A percentile compares a stretch with the other conserved stretches of the same genome.
Evolutionary conservation across 768 basidiomycete species (phyloP).

Genomic region (Cystobasidium tubakii): DNA sequence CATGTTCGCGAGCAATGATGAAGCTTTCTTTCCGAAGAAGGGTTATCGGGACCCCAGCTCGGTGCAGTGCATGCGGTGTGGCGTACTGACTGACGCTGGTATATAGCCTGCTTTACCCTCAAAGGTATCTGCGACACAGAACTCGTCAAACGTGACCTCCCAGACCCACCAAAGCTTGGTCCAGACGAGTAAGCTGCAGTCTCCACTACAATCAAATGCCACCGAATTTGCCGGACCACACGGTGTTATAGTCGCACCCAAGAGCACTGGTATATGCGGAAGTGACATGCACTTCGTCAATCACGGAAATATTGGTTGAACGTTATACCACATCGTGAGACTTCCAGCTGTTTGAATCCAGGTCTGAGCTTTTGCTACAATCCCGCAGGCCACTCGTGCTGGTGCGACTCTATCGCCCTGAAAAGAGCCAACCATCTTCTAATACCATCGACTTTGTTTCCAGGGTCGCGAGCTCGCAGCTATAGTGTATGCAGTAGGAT

Average conservation of each 20-base stretch:
- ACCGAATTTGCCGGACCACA: slow-evolving; percentile 45
- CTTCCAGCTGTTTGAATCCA: too few relatives aligned
- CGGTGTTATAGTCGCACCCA: slow-evolving; percentile 81
- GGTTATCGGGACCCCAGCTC: too few relatives aligned
- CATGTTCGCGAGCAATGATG: too few relatives aligned
- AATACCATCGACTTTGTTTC: slow-evolving; percentile 61
- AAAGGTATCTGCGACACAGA: slow-evolving; percentile 62
- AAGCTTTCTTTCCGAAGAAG: too few relatives aligned
- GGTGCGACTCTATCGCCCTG: too few relatives aligned
- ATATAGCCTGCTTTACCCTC: slow-evolving; percentile 62
- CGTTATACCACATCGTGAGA: slow-evolving; percentile 46
- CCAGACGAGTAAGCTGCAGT: slow-evolving; percentile 37
- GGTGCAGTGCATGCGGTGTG: too few relatives aligned
- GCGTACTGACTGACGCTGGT: too few relatives aligned
- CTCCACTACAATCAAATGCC: neutral
- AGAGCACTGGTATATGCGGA: slow-evolving; percentile 66
- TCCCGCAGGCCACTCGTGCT: too few relatives aligned
- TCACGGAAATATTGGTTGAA: slow-evolving; percentile 70
- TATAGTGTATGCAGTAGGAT: slow-evolving; percentile 60
- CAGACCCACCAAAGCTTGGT: slow-evolving; percentile 55
- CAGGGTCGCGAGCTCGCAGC: slow-evolving; percentile 91
- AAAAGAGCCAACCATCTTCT: too few relatives aligned
- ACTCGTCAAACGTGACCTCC: slow-evolving; percentile 70
- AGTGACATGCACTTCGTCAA: slow-evolving; percentile 67
- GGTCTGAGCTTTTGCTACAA: too few relatives aligned